Conservation (phyloP, 768 basidiomycete species). For the Kwoniella pini region DNA sequence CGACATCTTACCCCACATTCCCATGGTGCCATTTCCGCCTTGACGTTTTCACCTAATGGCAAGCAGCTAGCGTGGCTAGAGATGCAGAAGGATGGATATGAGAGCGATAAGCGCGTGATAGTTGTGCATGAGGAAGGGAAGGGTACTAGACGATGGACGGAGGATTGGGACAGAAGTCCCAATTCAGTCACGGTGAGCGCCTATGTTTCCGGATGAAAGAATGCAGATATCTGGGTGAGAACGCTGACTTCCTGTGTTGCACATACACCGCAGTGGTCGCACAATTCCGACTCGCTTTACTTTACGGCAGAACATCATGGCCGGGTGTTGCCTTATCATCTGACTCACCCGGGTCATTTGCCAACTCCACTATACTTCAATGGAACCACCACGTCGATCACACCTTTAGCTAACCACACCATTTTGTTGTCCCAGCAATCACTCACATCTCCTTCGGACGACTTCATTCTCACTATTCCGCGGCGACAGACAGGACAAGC, state of each 20-base stretch:
- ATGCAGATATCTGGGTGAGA: background rate
- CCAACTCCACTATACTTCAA: constrained; percentile 46
- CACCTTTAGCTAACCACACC: constrained; percentile 63
- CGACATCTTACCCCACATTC: constrained; percentile 74
- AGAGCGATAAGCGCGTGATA: constrained; percentile 72
- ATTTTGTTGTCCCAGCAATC: constrained; percentile 74
- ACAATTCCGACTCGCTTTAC: constrained; percentile 69
- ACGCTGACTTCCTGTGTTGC: background rate
- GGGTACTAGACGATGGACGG: constrained; percentile 63
- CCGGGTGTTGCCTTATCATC: constrained; percentile 57
- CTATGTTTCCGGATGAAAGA: too few relatives aligned
- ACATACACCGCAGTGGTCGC: constrained; percentile 80
- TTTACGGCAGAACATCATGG: constrained; percentile 77
- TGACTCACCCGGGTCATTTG: constrained; percentile 34
- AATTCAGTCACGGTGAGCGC: constrained; percentile 62
- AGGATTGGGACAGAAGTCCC: constrained; percentile 82
- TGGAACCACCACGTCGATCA: constrained; percentile 55
- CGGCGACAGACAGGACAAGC: constrained; percentile 13
- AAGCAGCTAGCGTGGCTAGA: constrained; percentile 84
- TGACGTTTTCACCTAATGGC: constrained; percentile 68
- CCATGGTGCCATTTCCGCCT: constrained; percentile 78
- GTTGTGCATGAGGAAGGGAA: constrained; percentile 65
- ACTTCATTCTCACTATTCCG: constrained; percentile 62
- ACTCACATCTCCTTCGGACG: constrained; percentile 76
- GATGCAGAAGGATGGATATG: constrained; percentile 82